phyloP scores from a whole-genome alignment of 176 grass and related monocot species.

The Puya raimondii region DNA sequence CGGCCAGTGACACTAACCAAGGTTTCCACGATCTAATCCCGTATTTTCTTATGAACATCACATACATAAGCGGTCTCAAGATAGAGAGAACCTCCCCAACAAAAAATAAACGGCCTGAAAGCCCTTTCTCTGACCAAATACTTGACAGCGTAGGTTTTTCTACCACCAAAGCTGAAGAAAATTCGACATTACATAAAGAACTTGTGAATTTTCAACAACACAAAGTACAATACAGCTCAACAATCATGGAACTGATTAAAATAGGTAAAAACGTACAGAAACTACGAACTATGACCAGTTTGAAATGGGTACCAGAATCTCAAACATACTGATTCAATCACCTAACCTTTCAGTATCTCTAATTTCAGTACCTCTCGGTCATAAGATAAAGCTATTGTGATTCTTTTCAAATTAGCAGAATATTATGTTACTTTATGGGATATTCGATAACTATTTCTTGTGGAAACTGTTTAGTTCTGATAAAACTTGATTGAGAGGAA shows the following conservation, averaged over 20 bases:
- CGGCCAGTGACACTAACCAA: conserved; percentile 76
- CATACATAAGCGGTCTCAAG: conserved; percentile 82
- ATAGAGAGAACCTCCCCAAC: conserved; percentile 71
- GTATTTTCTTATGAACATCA: conserved; percentile 80
- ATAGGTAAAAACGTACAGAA: too few relatives aligned
- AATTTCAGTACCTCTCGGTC: too few relatives aligned
- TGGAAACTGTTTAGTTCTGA: too few relatives aligned
- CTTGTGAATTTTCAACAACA: neutral
- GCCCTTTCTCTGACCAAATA: conserved; percentile 67
- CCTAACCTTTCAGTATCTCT: too few relatives aligned
- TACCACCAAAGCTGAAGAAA: conserved; percentile 22
- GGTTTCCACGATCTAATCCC: conserved; percentile 92
- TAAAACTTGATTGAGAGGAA: too few relatives aligned
- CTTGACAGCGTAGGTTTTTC: conserved; percentile 61
- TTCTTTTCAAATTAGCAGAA: too few relatives aligned
- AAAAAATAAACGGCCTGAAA: conserved; percentile 57
- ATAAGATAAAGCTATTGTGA: too few relatives aligned
- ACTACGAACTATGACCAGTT: too few relatives aligned
- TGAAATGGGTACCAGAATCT: too few relatives aligned
- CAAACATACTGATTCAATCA: too few relatives aligned
- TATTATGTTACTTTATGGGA: too few relatives aligned
- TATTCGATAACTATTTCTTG: too few relatives aligned
- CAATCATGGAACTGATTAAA: neutral
- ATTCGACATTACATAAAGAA: neutral
- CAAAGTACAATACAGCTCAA: neutral